Evolutionary conservation across 345 rosid genomes (phyloP).

Genomic region (Angophora floribunda): DNA sequence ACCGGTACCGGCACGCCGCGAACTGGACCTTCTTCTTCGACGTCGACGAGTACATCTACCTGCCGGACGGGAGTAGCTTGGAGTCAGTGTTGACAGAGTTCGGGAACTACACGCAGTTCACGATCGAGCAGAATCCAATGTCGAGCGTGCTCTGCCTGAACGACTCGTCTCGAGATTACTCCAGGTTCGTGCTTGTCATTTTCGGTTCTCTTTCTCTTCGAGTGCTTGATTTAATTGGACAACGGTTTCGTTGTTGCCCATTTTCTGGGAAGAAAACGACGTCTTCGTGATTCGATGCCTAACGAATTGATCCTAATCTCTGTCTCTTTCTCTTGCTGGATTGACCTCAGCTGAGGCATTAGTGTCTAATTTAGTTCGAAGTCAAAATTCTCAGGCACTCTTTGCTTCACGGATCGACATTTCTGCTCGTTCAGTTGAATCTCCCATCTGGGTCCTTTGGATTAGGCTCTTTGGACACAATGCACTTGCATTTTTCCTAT

Average conservation of each 20-base stretch:
- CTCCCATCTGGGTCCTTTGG: neutral
- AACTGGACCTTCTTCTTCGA: constrained; percentile 88
- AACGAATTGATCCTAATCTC: neutral
- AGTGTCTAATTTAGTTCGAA: neutral
- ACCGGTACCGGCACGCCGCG: constrained; percentile 49
- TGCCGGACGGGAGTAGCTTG: constrained; percentile 41
- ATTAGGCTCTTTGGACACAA: neutral
- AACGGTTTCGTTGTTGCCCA: neutral
- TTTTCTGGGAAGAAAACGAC: neutral
- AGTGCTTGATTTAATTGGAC: neutral
- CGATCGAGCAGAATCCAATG: constrained; percentile 92
- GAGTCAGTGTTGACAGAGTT: constrained; percentile 52
- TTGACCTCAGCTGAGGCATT: neutral
- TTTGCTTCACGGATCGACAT: neutral
- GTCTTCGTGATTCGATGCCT: neutral
- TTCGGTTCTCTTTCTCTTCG: neutral
- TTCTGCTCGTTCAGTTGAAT: neutral
- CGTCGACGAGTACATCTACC: constrained; percentile 78
- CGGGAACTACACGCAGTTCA: constrained; percentile 62
- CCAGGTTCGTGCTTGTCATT: constrained; percentile 27
- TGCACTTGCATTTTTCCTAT: neutral
- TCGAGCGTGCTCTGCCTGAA: constrained; percentile 68
- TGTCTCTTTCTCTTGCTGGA: neutral
- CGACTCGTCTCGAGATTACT: constrained; percentile 40
- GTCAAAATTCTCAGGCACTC: neutral